Evolutionary conservation across 305 asterid species (phyloP), one percentile per base, ranked within the genome.

Genomic region (Coffea humblotiana): DNA sequence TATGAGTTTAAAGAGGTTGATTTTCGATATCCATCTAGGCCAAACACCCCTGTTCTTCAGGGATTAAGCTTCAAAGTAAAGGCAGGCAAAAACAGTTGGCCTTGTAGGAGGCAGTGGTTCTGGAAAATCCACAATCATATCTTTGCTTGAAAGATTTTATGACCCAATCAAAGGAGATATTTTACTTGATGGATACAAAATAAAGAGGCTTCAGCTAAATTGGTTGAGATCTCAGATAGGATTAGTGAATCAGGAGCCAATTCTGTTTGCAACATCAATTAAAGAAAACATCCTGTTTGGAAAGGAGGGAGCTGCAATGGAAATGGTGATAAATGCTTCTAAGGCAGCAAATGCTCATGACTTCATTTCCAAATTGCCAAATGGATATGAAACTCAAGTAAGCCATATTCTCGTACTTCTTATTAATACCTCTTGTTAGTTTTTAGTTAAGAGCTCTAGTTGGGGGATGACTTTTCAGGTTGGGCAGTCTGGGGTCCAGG

Each of bases 101-200:
- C 92, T 93, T 9, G 95, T 93, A 16, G 97, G 97, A 80, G 92
- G 95, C 37, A 93, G 97, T 81, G 97, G 97, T 65, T 93, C 93
- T 0, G 96, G 97, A 19, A 93, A 93, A 85, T 93, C 97, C 16
- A 93, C 96, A 0, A 69, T 91, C 35, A 77, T 89, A 56, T 79
- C 95, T 6, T 82, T 91, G 91, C 92, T 91, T 3, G 92, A 93
- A 83, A 87, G 96, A 74, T 93, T 90, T 74, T 93, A 93, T 73
- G 96, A 93, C 54, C 98, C 97, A 14, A 49, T 77, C n/a, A 84
- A 68, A 78, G 97, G 97, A 37, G 93, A 89, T 68, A 90, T 93
- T 65, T 81, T 91, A 11, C 86, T 93, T 66, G 97, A 93, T 83
- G 95, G 93, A 43, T 74, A 84, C 70, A 88, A 75, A 60, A 91